These are phyloP conservation scores for Polyporus arcularius DNA, from an alignment of 768 basidiomycete genomes.

Conservation along the genomic window DNA sequence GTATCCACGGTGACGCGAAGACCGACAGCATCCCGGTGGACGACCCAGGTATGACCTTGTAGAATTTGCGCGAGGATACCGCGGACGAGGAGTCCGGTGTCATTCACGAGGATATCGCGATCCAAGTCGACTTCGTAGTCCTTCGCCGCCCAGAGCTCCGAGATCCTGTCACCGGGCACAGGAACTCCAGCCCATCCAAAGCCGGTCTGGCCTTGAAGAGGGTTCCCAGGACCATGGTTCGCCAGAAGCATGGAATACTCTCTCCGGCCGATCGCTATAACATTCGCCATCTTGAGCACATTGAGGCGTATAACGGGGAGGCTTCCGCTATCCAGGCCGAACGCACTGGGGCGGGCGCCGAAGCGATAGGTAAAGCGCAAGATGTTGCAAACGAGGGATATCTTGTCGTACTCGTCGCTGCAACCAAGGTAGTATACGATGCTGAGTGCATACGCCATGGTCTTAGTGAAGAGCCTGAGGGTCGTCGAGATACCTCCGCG, in stretches of 20 bases:
- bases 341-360: constrained; percentile 2
- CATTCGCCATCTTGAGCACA: constrained; percentile 13
- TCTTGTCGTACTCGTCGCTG: constrained; percentile 14
- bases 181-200: constrained; percentile 13
- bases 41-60: not conserved
- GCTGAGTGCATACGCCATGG: constrained; percentile 6
- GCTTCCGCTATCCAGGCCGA: not conserved
- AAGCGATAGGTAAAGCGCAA: constrained; percentile 8
- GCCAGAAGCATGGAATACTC: constrained; percentile 9
- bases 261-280: constrained; percentile 4
- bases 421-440: constrained; percentile 6
- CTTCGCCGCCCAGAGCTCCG: not conserved
- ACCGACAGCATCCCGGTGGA: not conserved
- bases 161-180: constrained; percentile 1
- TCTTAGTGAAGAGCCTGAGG: not conserved
- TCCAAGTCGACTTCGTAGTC: constrained; percentile 6
- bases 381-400: constrained; percentile 10
- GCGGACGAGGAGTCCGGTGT: not conserved
- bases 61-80: not conserved
- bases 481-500: constrained; percentile 5
- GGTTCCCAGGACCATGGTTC: constrained; percentile 4
- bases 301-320: not conserved
- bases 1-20: not conserved
- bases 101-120: not conserved
- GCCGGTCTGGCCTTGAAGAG: not conserved